Base-by-base conservation (phyloP, 768 basidiomycete genomes). In the Naganishia onofrii region DNA sequence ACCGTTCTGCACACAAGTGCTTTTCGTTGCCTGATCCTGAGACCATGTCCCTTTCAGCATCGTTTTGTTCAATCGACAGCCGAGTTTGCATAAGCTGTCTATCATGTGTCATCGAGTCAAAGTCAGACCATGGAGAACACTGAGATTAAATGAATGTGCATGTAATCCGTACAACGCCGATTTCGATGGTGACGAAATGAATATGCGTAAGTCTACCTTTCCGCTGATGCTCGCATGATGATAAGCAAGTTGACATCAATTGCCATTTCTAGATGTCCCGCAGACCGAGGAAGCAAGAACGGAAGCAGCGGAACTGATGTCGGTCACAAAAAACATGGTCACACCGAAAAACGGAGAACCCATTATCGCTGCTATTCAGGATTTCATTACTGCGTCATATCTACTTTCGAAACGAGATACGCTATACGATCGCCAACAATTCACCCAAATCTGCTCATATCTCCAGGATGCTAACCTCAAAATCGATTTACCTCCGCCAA, bases 111-210 rank as follows among this genome's bases (percentile, higher is more conserved):
- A 99, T 82, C 85, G 93, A 70, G 94, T 91, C 70, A 95, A 95
- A 85, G 86, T 99, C 67, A 85, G 96, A 34, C 96, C 96, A 28
- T 99, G 96, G 96, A 84, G 95, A 73, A 91, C 96, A 0, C 97
- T 99, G 84, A 86, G 96, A 36, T 83, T 99, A 68, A 99, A 99
- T 77, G 96, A 99, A 80, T 99, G 96, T 87, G 96, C 97, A 10
- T 99, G 96, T 82, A 93, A 92, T 56, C 96, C 96, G 9, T 98
- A 97, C 82, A 97, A 97, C 78, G 96, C 96, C 58, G 96, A 99
- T 84, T 99, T 99, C 74, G 96, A 99, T 79, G 96, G 96, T 71
- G 96, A 99, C 79, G 96, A 99, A 81, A 99, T 99, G 96, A 99
- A 99, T 82, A 84, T 99, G 76, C 96, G 95, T 94, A 76, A 76